Evolutionary conservation across 371 early-diverging fungal species (phyloP), one percentile per base, ranked within the genome.

Genomic region (Parasitella parasitica): DNA sequence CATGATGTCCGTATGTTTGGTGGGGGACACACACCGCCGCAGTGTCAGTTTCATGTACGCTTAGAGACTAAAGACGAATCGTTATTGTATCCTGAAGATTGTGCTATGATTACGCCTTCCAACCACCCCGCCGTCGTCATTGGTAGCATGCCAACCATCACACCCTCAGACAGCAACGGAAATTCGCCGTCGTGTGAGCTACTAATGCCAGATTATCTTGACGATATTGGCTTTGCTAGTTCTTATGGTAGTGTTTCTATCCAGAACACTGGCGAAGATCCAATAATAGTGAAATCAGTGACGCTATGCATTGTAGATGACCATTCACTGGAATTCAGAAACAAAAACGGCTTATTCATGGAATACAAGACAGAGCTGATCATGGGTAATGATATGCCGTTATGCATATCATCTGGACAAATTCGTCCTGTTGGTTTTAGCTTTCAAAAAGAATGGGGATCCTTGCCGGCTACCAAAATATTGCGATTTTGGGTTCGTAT

Each of bases 1-100:
- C 81, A 86, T 74, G 91, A 90, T 60, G 82, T 88, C 2, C 80
- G 91, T 2, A 68, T 86, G 8, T 86, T 85, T 73, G 88, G 89
- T 8, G 74, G 74, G 3, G 86, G 82, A 43, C 75, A 65, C 8
- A 34, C 71, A 11, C 80, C 82, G 12, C 88, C 89, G 7, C 72
- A 70, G 54, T 58, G 75, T 41, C 50, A 38, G 8, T 85, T 82
- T 51, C n/a, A 51, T n/a, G 59, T 67, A 0, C n/a, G 15, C 13
- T 5, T 67, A 9, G 59, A 61, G 7, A n/a, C 27, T 22, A 38
- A 48, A 18, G 38, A 59, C 11, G 59, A 52, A 22, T 16, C 53
- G 2, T 12, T 54, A 7, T 11, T 63, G 1, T 63, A 63, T 35
- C 64, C 58, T 1, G 64, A 63, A 13, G 58, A 63, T 43, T 52